Evolutionary conservation across 169 alveolate genomes (phyloP).

Genomic region (Theileria annulata): DNA sequence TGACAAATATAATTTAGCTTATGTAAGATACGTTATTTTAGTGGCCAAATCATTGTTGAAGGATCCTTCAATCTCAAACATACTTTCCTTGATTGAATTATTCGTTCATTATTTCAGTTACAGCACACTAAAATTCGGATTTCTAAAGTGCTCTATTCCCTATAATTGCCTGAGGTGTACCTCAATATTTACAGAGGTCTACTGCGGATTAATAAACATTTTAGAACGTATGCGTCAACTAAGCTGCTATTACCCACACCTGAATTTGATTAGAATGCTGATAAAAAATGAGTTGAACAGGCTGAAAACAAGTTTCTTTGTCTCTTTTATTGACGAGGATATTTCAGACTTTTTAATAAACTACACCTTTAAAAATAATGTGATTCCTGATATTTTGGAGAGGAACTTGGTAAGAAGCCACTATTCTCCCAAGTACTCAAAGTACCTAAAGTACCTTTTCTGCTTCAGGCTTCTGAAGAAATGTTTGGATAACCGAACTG

Average conservation of each 20-base stretch:
- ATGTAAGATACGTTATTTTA: background rate
- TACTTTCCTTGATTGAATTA: conserved; percentile 36
- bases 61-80: background rate
- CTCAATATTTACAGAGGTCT: conserved; percentile 17
- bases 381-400: conserved; percentile 1
- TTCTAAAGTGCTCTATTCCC: conserved; percentile 33
- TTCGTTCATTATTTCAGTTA: conserved; percentile 40
- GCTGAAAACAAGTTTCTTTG: conserved; percentile 29
- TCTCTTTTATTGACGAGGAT: background rate
- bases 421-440: background rate
- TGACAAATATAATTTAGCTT: background rate
- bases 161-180: conserved; percentile 41
- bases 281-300: conserved; percentile 36
- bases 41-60: conserved; percentile 4
- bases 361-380: background rate
- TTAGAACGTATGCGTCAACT: conserved; percentile 21
- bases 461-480: background rate
- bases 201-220: conserved; percentile 18
- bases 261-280: conserved; percentile 32
- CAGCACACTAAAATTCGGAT: conserved; percentile 35
- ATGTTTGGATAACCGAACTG: background rate
- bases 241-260: conserved; percentile 22
- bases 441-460: conserved; percentile 5
- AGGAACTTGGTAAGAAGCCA: conserved; percentile 4
- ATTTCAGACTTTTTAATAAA: background rate